phyloP scores from a whole-genome alignment of 257 asterid genomes.

The Nicotiana tomentosiformis region DNA sequence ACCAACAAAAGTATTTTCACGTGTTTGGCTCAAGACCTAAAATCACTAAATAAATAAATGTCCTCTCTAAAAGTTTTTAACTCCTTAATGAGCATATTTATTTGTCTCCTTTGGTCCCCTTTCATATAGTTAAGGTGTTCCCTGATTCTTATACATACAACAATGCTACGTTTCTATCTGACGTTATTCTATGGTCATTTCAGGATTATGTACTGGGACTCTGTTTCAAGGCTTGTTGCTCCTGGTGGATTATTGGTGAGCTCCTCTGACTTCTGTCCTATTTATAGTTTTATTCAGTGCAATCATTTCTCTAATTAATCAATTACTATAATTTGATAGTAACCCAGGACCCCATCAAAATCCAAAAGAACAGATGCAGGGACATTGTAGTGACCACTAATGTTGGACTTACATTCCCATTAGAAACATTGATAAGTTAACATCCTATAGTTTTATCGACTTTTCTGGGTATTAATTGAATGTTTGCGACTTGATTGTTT shows the following conservation, averaged over 20 bases:
- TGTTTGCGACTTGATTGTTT: not conserved
- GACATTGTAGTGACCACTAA: not conserved
- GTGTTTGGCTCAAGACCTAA: not conserved
- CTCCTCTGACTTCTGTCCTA: not conserved
- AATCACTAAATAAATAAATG: not conserved
- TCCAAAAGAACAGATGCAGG: not conserved
- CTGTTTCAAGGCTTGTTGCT: constrained; percentile 68
- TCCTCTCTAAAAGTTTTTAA: not conserved
- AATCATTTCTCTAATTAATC: not conserved
- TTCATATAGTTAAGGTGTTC: not conserved
- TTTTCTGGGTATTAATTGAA: not conserved
- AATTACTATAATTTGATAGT: not conserved
- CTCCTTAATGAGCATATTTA: not conserved
- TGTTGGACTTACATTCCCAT: not conserved
- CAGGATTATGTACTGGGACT: constrained; percentile 96
- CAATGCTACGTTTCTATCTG: not conserved
- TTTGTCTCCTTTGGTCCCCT: not conserved
- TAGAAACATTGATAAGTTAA: not conserved
- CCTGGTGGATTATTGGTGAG: constrained; percentile 95
- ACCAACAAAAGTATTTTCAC: not conserved
- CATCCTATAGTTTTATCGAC: not conserved
- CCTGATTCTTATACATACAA: not conserved
- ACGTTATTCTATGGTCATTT: not conserved
- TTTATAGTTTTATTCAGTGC: not conserved
- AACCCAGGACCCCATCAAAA: not conserved